phyloP scores from a whole-genome alignment of 805 yeast genomes.

The Candida piceae region DNA sequence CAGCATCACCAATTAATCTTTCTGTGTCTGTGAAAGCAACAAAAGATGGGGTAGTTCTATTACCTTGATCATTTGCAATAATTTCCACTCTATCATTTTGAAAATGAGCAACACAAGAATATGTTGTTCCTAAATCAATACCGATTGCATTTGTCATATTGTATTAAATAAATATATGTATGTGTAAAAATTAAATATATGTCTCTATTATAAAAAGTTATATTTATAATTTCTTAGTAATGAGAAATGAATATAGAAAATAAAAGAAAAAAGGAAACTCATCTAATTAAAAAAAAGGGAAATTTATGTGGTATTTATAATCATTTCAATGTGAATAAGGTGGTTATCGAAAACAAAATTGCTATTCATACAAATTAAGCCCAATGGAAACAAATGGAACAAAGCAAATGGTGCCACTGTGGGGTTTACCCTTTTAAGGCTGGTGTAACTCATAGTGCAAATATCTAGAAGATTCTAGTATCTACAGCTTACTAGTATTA shows the following conservation, averaged over 20 bases:
- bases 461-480: too few relatives aligned
- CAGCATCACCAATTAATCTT: constrained; percentile 95
- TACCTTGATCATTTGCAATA: constrained; percentile 96
- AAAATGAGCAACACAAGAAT: constrained; percentile 91
- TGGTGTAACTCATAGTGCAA: too few relatives aligned
- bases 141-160: constrained; percentile 55
- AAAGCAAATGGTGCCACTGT: neutral
- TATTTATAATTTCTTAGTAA: neutral
- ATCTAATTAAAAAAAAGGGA: neutral
- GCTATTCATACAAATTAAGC: neutral
- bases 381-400: neutral
- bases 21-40: constrained; percentile 96
- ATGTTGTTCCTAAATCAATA: constrained; percentile 92
- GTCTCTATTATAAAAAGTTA: neutral
- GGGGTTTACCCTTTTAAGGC: neutral
- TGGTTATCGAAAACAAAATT: neutral
- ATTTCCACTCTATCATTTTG: constrained; percentile 68
- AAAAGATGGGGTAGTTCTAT: constrained; percentile 95
- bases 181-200: neutral
- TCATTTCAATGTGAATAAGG: neutral
- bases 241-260: neutral
- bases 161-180: neutral
- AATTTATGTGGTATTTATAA: neutral
- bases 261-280: neutral
- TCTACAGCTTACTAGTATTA: too few relatives aligned